These are phyloP conservation scores for Xylariaceae sp. DNA, from an alignment of 2,329 filamentous ascomycete species.

Conservation along the genomic window DNA sequence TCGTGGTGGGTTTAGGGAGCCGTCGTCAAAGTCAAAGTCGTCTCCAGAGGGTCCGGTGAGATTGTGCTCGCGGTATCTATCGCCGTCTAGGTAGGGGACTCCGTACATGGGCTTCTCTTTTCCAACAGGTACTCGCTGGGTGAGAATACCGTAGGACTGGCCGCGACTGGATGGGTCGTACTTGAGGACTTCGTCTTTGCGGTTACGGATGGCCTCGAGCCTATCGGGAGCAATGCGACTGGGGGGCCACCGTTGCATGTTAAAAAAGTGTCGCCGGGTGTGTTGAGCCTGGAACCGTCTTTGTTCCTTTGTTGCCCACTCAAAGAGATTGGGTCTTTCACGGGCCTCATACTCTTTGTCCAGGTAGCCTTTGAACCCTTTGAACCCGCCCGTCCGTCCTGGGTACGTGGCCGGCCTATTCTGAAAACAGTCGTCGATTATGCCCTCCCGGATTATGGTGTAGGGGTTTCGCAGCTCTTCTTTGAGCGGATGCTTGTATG, in stretches of 20 bases:
- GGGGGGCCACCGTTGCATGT: constrained; percentile 45
- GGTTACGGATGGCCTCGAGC: constrained; percentile 29
- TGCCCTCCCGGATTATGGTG: constrained; percentile 33
- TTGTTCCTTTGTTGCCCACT: constrained; percentile 30
- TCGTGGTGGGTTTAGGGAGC: no score
- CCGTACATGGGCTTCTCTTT: constrained; percentile 9
- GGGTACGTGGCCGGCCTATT: constrained; percentile 42
- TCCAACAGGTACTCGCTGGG: constrained; percentile 18
- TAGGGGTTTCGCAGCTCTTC: constrained; percentile 19
- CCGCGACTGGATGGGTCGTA: constrained; percentile 29
- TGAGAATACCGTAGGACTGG: constrained; percentile 27
- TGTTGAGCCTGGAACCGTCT: constrained; percentile 30
- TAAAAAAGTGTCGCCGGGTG: constrained; percentile 37
- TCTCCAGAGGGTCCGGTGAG: no score
- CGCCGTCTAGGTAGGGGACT: constrained; percentile 5
- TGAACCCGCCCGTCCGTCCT: constrained; percentile 27
- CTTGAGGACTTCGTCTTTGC: constrained; percentile 29
- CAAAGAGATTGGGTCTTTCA: constrained; percentile 29
- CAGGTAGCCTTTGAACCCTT: constrained; percentile 24
- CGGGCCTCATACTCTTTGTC: constrained; percentile 19
- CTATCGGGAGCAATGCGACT: constrained; percentile 34
- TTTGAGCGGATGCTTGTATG: constrained; percentile 15
- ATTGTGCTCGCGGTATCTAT: no score
- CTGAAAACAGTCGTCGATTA: constrained; percentile 41
- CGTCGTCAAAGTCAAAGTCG: no score